These are phyloP conservation scores for Canavalia ensiformis DNA, from an alignment of 306 rosid genomes.

Conservation along the genomic window DNA sequence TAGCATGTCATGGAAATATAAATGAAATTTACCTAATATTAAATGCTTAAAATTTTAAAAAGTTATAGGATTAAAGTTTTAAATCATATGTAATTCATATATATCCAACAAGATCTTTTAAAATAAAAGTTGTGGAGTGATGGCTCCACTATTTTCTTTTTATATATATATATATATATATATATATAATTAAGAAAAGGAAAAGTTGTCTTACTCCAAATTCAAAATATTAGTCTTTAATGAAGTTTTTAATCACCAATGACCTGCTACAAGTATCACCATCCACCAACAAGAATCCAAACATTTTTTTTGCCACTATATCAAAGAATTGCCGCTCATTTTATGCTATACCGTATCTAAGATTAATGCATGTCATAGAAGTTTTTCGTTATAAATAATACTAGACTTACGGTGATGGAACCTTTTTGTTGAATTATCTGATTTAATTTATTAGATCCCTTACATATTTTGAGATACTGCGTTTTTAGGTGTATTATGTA, in stretches of 20 bases:
- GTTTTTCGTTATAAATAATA: not conserved
- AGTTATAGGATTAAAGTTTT: not conserved
- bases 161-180: not conserved
- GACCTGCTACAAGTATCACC: not conserved
- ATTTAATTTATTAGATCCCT: not conserved
- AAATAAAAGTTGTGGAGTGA: not conserved
- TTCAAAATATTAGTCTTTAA: not conserved
- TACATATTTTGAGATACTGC: not conserved
- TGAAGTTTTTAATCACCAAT: not conserved
- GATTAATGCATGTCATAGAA: not conserved
- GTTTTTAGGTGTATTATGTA: not conserved
- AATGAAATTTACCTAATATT: too few relatives aligned
- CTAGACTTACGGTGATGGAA: not conserved
- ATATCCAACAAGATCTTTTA: not conserved
- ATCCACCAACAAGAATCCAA: constrained; percentile 11
- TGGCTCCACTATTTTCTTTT: constrained; percentile 3
- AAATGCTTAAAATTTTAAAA: not conserved
- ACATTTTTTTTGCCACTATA: not conserved
- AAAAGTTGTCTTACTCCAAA: not conserved
- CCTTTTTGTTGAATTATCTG: not conserved
- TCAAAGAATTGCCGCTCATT: not conserved
- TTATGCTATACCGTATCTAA: not conserved
- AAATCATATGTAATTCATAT: not conserved
- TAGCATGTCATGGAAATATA: too few relatives aligned
- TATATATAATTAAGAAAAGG: not conserved